These are phyloP conservation scores for maize (Zea mays) DNA, from an alignment of 176 grass and related monocot species.

Conservation along the genomic window Zm-B73-REFERENCE-NAM-5.0 NC_050096.1:221468001-221468500, in stretches of 20 bases:
- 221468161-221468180: constrained; percentile 48
- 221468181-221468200: constrained; percentile 52
- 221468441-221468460: constrained; percentile 57
- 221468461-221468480: constrained; percentile 15
- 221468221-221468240: constrained; percentile 45
- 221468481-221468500: constrained; percentile 61
- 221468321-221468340: neutral
- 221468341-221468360: constrained; percentile 57
- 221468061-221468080: neutral
- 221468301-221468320: neutral
- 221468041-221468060: neutral
- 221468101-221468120: constrained; percentile 41
- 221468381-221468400: neutral
- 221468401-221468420: constrained; percentile 52
- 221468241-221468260: constrained; percentile 46
- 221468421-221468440: constrained; percentile 51
- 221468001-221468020: neutral
- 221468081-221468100: neutral
- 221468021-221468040: neutral
- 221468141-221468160: constrained; percentile 50
- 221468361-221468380: constrained; percentile 41
- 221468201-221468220: constrained; percentile 6
- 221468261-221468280: constrained; percentile 59
- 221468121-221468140: constrained; percentile 1
- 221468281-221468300: constrained; percentile 18